Base-by-base conservation (phyloP, 768 basidiomycete species). In the Podaxis sp. region DNA sequence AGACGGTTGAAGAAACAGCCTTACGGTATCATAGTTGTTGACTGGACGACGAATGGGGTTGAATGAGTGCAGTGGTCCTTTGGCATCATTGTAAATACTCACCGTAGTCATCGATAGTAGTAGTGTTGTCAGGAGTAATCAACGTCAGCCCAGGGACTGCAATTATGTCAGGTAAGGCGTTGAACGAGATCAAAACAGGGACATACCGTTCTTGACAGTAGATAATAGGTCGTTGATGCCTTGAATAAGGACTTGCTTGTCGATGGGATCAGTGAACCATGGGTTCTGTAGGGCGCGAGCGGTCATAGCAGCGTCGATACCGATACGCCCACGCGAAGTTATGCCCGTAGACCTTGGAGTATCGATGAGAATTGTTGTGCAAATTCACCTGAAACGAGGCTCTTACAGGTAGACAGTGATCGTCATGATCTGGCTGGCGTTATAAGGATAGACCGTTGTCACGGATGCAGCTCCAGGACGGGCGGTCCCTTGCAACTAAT, bases 271-370 rank as follows among this genome's bases (percentile, higher is more conserved):
- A 19, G 74, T 74, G 67, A 88, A 81, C 86, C 86, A 88, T 0
- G 87, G 86, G 65, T 82, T 76, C 17, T 77, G 76, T 36, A 87
- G 69, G 2, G 82, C 76, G 28, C 75, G 73, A 11, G 77, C 84
- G 19, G 78, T 81, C 57, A 87, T 67, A 4, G 78, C 79, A 13
- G 81, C 79, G 60, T 84, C 80, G 63, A 88, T 82, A n/a, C 87
- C 87, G 59, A 87, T 79, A 30, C 86, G 83, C 4, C 86, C 87
- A 56, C 85, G 82, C 8, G 87, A 88, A 1, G 82, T 84, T 52
- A 86, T 79, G 52, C 86, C 86, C 12, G 79, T 79, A 2, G 86
- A 86, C 17, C 83, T 84, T 63, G 19, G 9, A 46, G 15, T 38
- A 15, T 24, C 11, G 5, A 28, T 30, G 38, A 22, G 6, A 61